Base-by-base conservation (phyloP, 2,329 filamentous ascomycete species). In the Pleurostoma richardsiae region DNA sequence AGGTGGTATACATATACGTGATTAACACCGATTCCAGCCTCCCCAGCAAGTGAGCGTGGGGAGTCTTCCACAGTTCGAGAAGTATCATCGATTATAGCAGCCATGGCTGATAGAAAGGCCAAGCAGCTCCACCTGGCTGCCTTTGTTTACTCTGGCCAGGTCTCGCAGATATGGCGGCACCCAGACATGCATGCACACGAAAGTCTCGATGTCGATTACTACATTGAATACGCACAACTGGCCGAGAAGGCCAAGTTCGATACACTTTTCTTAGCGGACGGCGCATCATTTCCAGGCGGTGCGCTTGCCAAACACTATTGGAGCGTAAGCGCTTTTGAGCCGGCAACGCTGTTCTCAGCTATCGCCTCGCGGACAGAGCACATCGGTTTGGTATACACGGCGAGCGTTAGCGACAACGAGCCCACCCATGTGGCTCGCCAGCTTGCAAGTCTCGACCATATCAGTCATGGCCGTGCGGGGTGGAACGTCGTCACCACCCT, bases 171-270 rank as follows among this genome's bases (percentile, higher is more conserved):
- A 40, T 50, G 48, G 48, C 41, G 48, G 10, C 48, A 50, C 29
- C 45, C 45, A 10, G 42, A 47, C 30, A 40, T 50, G 0, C 41
- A 47, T 27, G 48, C 45, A 6, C 48, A 50, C 39, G 45, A 50
- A 11, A 47, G 45, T 39, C 45, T 50, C 11, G 48, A 50, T 27
- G 39, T 50, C 29, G 45, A 50, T 39, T 50, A 50, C 39, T 50
- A 41, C 6, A 47, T 47, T 27, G 41, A 43, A 8, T 50, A 50
- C 29, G 48, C 48, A 19, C 41, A 50, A 27, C 10, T 47, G 5
- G 48, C 48, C n/a, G 48, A 50, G 26, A 41, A 47, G 39, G 48
- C 48, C 44, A 46, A 46, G n/a, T 46, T 46, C 39, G 44, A 46
- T 1, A 46, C 44, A 29, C 30, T 46, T 4, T 46, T 50, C 29